Evolutionary conservation across 1,284 basidiomycete genomes (phyloP).

Genomic region (Marasmius oreades): DNA sequence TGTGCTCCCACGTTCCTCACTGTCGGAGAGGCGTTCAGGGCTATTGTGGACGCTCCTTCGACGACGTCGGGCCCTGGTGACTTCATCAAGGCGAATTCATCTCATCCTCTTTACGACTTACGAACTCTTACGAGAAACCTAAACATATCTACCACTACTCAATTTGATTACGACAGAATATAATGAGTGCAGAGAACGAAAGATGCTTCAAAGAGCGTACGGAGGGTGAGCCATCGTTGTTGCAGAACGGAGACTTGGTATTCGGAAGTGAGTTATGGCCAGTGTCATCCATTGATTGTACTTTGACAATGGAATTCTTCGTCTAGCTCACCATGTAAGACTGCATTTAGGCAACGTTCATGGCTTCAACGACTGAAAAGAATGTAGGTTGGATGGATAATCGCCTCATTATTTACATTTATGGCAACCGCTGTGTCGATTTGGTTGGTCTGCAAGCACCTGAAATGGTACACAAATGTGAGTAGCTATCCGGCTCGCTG

Average conservation of each 20-base stretch:
- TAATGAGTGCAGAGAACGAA: background rate
- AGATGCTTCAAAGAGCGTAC: conserved; percentile 40
- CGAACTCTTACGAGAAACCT: too few species aligned
- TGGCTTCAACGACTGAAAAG: background rate
- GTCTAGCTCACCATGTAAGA: conserved; percentile 47
- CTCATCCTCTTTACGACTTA: too few species aligned
- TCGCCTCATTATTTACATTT: conserved; percentile 59
- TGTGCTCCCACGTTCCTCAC: too few species aligned
- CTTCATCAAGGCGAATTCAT: too few species aligned
- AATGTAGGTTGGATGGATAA: conserved; percentile 67
- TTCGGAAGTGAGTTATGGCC: conserved; percentile 49
- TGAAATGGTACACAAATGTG: conserved; percentile 72
- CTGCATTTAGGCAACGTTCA: background rate
- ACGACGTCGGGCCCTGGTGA: too few species aligned
- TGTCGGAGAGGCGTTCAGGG: too few species aligned
- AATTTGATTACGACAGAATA: too few species aligned
- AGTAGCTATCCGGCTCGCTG: conserved; percentile 16
- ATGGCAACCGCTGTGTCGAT: conserved; percentile 54
- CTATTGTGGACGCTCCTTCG: too few species aligned
- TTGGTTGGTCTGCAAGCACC: conserved; percentile 72
- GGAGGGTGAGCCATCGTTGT: conserved; percentile 46
- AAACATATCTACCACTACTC: too few species aligned
- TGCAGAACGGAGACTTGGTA: conserved; percentile 58
- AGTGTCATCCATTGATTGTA: conserved; percentile 8
- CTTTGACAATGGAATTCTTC: conserved; percentile 10